Percentiles rank a stretch among this genome's conserved stretches.
phyloP scores from a whole-genome alignment of 2,329 filamentous ascomycete species.

The Venturia carpophila region DNA sequence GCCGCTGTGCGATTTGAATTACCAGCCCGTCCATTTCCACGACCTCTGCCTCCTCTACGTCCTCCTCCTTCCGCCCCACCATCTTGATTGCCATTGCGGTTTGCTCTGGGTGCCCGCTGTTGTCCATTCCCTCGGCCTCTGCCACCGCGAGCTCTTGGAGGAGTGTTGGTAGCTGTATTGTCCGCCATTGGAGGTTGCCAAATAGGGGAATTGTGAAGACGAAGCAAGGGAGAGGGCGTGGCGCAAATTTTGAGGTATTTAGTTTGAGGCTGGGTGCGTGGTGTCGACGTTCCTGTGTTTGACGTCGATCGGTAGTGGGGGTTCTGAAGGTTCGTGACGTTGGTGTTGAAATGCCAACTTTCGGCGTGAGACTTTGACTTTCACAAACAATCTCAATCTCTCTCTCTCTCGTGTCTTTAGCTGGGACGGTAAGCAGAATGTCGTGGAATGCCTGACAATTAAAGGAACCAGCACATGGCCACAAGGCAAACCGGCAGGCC shows the following conservation, averaged over 20 bases:
- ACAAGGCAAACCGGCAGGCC: background rate
- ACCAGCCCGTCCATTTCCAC: constrained; percentile 20
- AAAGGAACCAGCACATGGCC: background rate
- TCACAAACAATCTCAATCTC: background rate
- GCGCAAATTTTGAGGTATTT: background rate
- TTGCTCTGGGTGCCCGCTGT: constrained; percentile 11
- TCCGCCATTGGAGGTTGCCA: constrained; percentile 20
- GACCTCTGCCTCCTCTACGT: constrained; percentile 28
- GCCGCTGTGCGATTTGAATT: constrained; percentile 13
- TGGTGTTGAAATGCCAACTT: background rate
- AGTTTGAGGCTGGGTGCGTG: background rate
- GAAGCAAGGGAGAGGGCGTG: background rate
- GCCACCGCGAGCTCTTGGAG: constrained; percentile 25
- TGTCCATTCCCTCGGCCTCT: constrained; percentile 25
- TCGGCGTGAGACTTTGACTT: too few species aligned
- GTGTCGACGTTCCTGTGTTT: background rate
- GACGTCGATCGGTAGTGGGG: constrained; percentile 2
- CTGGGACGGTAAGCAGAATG: background rate
- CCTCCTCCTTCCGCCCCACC: constrained; percentile 22
- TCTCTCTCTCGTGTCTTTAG: background rate
- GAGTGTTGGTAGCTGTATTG: constrained; percentile 25
- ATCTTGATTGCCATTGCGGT: background rate
- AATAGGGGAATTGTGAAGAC: background rate
- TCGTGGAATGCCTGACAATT: constrained; percentile 2
- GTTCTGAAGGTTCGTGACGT: background rate